Evolutionary conservation across 129 eudicot species (phyloP), one percentile per base, ranked within the genome.

Genomic region (Silybum marianum): DNA sequence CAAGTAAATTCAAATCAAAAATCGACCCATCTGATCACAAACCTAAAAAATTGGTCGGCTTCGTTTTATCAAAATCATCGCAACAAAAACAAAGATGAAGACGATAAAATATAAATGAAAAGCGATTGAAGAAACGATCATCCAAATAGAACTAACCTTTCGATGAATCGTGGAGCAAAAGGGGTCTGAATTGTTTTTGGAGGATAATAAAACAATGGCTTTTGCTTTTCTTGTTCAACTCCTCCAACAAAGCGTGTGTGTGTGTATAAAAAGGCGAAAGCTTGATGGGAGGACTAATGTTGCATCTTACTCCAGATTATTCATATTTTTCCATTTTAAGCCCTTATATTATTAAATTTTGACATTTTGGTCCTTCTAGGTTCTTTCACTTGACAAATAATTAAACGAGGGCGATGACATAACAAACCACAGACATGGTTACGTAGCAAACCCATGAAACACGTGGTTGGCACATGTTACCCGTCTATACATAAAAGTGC

Each of bases 381-480:
- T 54, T 54, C 23, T 18, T 54, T 54, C 66, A 18, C 6, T 18
- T 54, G 65, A 58, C 66, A 58, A n/a, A 58, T 58, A 18, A 18
- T 6, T 18, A 54, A 54, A 54, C 22, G 6, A 13, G n/a, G n/a
- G 7, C 0, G 39, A 34, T 34, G 39, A 34, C 6, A 34, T 34
- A 5, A 34, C 6, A 34, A 34, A 6, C 63, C 63, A 30, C n/a
- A 11, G 40, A 9, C 7, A 23, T 34, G 51, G 75, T n/a, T 36
- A 71, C 21, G 24, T 16, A 32, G 78, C 69, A 74, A 74, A 74
- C 68, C 36, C 68, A 25, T 26, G 42, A 46, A 42, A 74, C 79
- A 75, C 79, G 46, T 75, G 79, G 28, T 75, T 75, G 69, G 69
- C 79, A 75, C 69, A 48, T 34, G n/a, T 75, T 51, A 54, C 54